These are phyloP conservation scores for Candida multigemmis DNA, from an alignment of 805 yeast species.

Conservation along the genomic window DNA sequence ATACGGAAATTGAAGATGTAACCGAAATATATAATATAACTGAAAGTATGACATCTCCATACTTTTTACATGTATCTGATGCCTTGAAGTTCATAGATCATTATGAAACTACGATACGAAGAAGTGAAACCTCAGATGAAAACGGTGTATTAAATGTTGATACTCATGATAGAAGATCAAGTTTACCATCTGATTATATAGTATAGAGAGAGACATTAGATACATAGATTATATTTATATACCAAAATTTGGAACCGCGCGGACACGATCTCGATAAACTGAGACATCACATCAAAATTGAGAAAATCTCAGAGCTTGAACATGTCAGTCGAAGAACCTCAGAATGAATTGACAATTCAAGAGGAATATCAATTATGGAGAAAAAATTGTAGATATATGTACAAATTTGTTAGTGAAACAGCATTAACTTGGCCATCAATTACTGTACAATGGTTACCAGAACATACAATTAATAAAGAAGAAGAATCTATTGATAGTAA, in stretches of 20 bases:
- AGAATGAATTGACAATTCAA: constrained; percentile 36
- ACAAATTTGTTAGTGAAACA: constrained; percentile 74
- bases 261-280: no score
- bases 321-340: constrained; percentile 11
- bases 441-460: constrained; percentile 71
- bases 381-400: constrained; percentile 73
- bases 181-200: constrained; percentile 3
- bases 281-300: no score
- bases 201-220: no score
- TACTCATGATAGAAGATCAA: constrained; percentile 3
- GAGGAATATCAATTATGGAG: constrained; percentile 77
- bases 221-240: no score
- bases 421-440: constrained; percentile 78
- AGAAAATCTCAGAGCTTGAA: constrained; percentile 2
- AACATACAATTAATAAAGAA: constrained; percentile 9
- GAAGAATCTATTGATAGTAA: constrained; percentile 35
- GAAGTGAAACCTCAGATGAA: neutral
- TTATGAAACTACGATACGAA: constrained; percentile 11
- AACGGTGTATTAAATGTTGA: constrained; percentile 5
- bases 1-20: constrained; percentile 7
- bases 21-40: constrained; percentile 12
- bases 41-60: constrained; percentile 19
- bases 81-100: constrained; percentile 29
- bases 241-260: no score
- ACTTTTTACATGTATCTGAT: constrained; percentile 27